Conservation (phyloP, 176 grass and related monocot species). For the Melocanna baccifera region DNA sequence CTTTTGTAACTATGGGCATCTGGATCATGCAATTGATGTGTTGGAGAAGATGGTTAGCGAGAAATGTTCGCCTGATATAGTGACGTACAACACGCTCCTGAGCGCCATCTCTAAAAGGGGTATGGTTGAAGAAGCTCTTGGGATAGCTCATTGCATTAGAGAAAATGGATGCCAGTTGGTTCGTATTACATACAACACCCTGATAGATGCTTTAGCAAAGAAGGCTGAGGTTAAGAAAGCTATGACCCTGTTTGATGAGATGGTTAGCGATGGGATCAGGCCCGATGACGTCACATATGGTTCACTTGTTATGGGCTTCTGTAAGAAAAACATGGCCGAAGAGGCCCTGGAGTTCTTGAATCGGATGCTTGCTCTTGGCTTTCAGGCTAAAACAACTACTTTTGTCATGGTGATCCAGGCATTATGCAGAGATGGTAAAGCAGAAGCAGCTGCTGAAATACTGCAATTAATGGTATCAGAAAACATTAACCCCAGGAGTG, state of each 20-base stretch:
- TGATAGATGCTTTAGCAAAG: conserved; percentile 73
- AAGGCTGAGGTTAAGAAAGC: conserved; percentile 50
- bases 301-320: conserved; percentile 72
- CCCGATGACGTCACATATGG: conserved; percentile 67
- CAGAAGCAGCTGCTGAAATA: conserved; percentile 55
- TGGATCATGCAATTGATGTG: conserved; percentile 68
- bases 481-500: conserved; percentile 31
- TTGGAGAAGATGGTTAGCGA: conserved; percentile 52
- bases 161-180: conserved; percentile 51
- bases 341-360: conserved; percentile 54
- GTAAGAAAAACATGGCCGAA: conserved; percentile 54
- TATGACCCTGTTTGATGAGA: conserved; percentile 63
- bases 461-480: conserved; percentile 47
- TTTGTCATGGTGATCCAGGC: conserved; percentile 59
- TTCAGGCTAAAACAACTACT: conserved; percentile 60
- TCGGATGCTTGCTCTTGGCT: conserved; percentile 50
- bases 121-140: conserved; percentile 60
- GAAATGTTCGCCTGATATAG: conserved; percentile 66
- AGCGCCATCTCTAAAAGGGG: conserved; percentile 57
- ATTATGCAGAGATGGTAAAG: conserved; percentile 58
- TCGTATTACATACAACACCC: conserved; percentile 66
- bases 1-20: conserved; percentile 58
- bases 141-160: conserved; percentile 52
- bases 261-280: conserved; percentile 49
- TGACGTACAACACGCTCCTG: conserved; percentile 76